Base-by-base conservation (phyloP, 179 eudicot species). In the Drosera spatulata region DNA sequence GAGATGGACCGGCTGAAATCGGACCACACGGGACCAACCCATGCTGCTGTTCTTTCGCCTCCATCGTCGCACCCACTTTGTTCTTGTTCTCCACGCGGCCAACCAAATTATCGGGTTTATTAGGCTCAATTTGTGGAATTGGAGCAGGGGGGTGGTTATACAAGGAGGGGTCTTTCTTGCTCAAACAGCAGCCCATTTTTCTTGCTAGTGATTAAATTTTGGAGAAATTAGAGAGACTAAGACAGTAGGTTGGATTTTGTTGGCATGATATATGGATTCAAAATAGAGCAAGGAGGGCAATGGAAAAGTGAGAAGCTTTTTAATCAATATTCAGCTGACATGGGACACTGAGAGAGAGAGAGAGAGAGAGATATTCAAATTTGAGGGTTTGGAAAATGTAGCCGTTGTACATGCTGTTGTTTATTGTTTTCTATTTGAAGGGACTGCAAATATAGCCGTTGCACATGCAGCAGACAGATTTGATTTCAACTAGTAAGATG, bases 141-240 rank as follows among this genome's bases (percentile, higher is more conserved):
- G 66, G 60, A 66, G 62, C 42, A 69, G 72, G 41, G 69, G 53
- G 37, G 75, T 22, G 37, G 75, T 22, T 22, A 11, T 47, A 13
- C 33, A 10, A 33, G 62, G 33, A 42, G 75, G 77, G 66, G 66
- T 64, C 77, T 42, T 77, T 83, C 73, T 88, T 91, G 85, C 97
- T 91, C 53, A 81, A 81, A 69, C 96, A 91, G 55, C 75, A 69
- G 58, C 97, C 97, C 97, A 91, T 91, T 37, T 3, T 14, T 46
- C 33, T 5, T 48, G 11, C 4, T 6, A 41, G 38, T 60, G 43
- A 69, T 49, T 61, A 55, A 68, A 59, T 63, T 49, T 8, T n/a
- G 11, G 52, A 12, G 61, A 61, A 50, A 38, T 47, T 4, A 50
- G 68, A 22, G 33, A 22, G 33, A 22, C 33, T 22, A 22, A 22